Conservation (phyloP, 2,329 filamentous ascomycete species). For the Fusarium sororula region DNA sequence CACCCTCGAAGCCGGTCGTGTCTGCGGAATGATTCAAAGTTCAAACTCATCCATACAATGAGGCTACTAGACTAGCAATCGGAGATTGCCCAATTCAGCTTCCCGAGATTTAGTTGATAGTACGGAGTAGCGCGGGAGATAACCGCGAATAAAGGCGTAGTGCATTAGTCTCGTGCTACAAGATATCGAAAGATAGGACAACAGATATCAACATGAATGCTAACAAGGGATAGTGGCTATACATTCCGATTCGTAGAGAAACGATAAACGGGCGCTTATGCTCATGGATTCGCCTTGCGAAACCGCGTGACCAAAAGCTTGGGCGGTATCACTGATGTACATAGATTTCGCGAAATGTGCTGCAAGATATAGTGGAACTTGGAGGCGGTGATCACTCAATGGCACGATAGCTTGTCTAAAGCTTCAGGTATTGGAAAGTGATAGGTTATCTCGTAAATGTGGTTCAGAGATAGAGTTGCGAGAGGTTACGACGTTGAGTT, state of each 20-base stretch:
- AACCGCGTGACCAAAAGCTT: background rate
- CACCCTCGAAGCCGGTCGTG: fast-evolving
- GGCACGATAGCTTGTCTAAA: background rate
- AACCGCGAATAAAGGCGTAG: background rate
- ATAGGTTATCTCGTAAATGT: background rate
- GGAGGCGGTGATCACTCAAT: background rate
- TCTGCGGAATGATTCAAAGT: no score
- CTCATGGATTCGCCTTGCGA: background rate
- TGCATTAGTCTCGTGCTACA: constrained; percentile 10
- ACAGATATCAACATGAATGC: background rate
- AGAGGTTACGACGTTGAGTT: background rate
- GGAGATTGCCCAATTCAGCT: background rate
- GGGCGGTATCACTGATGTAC: background rate
- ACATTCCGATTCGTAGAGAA: background rate
- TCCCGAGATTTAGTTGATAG: background rate
- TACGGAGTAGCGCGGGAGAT: background rate
- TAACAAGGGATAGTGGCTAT: background rate
- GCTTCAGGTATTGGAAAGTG: background rate
- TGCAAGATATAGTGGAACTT: background rate
- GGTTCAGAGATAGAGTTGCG: background rate
- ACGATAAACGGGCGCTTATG: background rate
- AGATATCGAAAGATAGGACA: background rate
- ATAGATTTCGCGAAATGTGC: background rate
- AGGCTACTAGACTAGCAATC: background rate
- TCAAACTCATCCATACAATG: background rate